Evolutionary conservation across 495 filamentous ascomycete species (phyloP).

Genomic region (Astrothelium subdiscretum): DNA sequence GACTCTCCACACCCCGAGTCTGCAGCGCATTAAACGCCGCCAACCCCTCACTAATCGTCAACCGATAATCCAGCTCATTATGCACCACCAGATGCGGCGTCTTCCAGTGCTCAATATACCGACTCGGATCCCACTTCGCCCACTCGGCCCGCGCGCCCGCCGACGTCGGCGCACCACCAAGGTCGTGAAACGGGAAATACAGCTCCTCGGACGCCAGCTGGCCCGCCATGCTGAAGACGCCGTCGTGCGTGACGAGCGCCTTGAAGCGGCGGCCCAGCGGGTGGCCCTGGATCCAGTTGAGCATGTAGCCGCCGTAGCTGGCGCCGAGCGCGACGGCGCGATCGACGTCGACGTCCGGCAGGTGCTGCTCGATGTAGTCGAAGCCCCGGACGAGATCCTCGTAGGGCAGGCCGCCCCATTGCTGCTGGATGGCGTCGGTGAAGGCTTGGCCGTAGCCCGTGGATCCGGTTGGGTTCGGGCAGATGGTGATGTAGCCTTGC

Average conservation of each 20-base stretch:
- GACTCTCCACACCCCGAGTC: conserved; percentile 55
- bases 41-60: conserved; percentile 73
- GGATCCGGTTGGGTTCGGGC: conserved; percentile 42
- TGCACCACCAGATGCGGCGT: conserved; percentile 87
- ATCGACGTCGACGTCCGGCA: conserved; percentile 39
- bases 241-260: conserved; percentile 58
- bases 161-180: conserved; percentile 32
- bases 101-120: conserved; percentile 57
- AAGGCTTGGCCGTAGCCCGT: conserved; percentile 40
- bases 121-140: conserved; percentile 71
- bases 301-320: conserved; percentile 44
- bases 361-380: conserved; percentile 38
- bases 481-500: conserved; percentile 45
- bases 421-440: conserved; percentile 34
- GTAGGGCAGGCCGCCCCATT: conserved; percentile 45
- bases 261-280: conserved; percentile 41
- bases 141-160: conserved; percentile 43
- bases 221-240: conserved; percentile 35
- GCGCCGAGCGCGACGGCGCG: conserved; percentile 39
- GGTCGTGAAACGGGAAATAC: conserved; percentile 29
- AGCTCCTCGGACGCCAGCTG: conserved; percentile 44
- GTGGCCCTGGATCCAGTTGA: conserved; percentile 48
- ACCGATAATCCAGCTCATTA: conserved; percentile 80
- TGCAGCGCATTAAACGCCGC: conserved; percentile 86
- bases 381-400: conserved; percentile 42